Percentiles rank a stretch among this genome's conserved stretches.
These are phyloP conservation scores for Linderniella brevidens DNA, from an alignment of 257 asterid species.

Conservation along the genomic window DNA sequence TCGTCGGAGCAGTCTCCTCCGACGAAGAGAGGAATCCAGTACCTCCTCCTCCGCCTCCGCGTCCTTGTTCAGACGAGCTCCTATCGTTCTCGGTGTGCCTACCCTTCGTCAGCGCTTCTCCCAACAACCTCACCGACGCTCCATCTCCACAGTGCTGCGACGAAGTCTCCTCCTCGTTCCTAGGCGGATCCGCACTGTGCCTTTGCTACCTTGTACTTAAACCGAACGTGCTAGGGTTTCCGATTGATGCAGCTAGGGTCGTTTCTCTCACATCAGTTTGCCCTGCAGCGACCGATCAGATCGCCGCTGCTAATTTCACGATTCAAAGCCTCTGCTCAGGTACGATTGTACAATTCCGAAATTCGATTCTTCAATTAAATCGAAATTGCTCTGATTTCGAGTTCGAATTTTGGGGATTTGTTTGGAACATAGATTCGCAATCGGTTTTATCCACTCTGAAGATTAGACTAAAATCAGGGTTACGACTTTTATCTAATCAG, in stretches of 20 bases:
- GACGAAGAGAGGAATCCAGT: slow-evolving; percentile 4
- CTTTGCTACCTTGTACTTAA: background rate
- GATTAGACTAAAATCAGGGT: too few relatives aligned
- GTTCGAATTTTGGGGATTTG: background rate
- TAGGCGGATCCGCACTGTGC: slow-evolving; percentile 1
- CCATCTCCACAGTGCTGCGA: slow-evolving; percentile 2
- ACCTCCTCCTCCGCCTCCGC: slow-evolving; percentile 14
- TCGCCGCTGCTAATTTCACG: background rate
- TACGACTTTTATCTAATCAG: background rate
- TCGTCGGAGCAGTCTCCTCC: slow-evolving; percentile 9
- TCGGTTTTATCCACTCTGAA: too few relatives aligned
- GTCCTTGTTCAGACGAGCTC: slow-evolving; percentile 5
- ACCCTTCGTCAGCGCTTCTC: background rate
- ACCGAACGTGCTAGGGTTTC: slow-evolving; percentile 1
- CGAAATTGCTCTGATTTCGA: background rate
- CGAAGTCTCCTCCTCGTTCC: background rate
- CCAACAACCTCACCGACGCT: slow-evolving; percentile 2
- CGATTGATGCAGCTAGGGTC: background rate
- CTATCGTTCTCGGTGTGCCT: background rate
- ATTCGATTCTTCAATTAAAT: background rate
- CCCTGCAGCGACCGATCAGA: background rate
- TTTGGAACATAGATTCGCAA: background rate
- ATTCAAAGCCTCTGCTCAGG: background rate
- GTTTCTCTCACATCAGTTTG: background rate
- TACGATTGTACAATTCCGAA: background rate